Percentiles rank a stretch among this genome's conserved stretches.
Conservation (phyloP, 805 yeast genomes). For the Kurtzmaniella fragi region DNA sequence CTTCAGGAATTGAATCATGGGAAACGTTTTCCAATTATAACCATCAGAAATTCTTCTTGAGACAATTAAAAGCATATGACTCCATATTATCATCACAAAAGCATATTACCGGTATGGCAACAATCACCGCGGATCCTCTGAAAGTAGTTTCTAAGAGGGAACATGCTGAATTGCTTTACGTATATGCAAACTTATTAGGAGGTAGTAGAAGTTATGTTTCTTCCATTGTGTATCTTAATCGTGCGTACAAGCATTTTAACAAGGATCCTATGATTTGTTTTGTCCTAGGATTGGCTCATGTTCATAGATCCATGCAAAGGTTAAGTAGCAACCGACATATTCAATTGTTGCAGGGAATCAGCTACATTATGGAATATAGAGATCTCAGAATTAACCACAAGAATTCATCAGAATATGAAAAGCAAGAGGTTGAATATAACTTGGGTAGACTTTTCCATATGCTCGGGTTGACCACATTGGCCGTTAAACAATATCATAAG, state of each 20-base stretch:
- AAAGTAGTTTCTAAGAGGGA: slow-evolving; percentile 1
- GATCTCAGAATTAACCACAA: slow-evolving; percentile 37
- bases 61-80: slow-evolving; percentile 89
- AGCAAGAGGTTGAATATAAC: slow-evolving; percentile 78
- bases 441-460: slow-evolving; percentile 82
- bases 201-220: slow-evolving; percentile 81
- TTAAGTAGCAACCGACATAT: slow-evolving; percentile 80
- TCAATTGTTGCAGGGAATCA: slow-evolving; percentile 82
- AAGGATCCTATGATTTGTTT: slow-evolving; percentile 78
- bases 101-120: slow-evolving; percentile 74
- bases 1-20: slow-evolving; percentile 55
- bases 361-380: slow-evolving; percentile 69
- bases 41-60: slow-evolving; percentile 82
- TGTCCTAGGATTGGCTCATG: slow-evolving; percentile 70
- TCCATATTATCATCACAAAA: slow-evolving; percentile 47
- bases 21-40: slow-evolving; percentile 68
- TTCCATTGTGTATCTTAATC: slow-evolving; percentile 68
- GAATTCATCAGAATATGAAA: slow-evolving; percentile 40
- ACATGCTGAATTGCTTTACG: slow-evolving; percentile 65
- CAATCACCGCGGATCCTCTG: slow-evolving; percentile 50
- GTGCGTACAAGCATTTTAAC: slow-evolving; percentile 63
- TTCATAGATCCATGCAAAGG: slow-evolving; percentile 90
- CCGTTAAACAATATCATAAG: slow-evolving; percentile 65
- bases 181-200: slow-evolving; percentile 77
- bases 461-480: slow-evolving; percentile 70